Evolutionary conservation across 1,139 yeast species (phyloP).

Genomic region (Geotrichum restrictum): DNA sequence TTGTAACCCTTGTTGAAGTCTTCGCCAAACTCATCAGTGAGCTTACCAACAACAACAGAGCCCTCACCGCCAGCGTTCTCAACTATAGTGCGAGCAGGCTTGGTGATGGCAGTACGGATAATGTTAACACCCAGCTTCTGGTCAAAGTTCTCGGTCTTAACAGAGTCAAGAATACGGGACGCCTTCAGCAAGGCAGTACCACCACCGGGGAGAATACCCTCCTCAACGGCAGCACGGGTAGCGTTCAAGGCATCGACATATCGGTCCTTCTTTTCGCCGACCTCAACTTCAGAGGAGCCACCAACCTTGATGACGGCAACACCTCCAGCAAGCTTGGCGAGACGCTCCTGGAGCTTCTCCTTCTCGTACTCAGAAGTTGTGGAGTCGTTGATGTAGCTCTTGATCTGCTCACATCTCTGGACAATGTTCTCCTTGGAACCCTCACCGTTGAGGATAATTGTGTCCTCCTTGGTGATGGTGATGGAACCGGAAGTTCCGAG

Average conservation of each 20-base stretch:
- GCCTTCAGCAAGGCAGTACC: slow-evolving; percentile 99
- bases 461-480: slow-evolving; percentile 95
- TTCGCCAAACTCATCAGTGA: slow-evolving; percentile 72
- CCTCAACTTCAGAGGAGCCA: slow-evolving; percentile 97
- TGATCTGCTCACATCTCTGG: slow-evolving; percentile 94
- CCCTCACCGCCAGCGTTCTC: slow-evolving; percentile 99
- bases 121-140: slow-evolving; percentile 97
- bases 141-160: slow-evolving; percentile 88
- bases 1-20: slow-evolving; percentile 92
- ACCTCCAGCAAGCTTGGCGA: slow-evolving; percentile 98
- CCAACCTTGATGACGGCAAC: slow-evolving; percentile 98
- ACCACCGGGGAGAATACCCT: slow-evolving; percentile 99
- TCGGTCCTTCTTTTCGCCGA: slow-evolving; percentile 99
- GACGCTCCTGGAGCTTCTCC: slow-evolving; percentile 97
- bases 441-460: slow-evolving; percentile 92
- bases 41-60: slow-evolving; percentile 93
- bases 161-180: slow-evolving; percentile 69
- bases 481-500: slow-evolving; percentile 92
- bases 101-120: slow-evolving; percentile 90
- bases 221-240: slow-evolving; percentile 99
- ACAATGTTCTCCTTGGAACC: slow-evolving; percentile 85
- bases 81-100: slow-evolving; percentile 95
- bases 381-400: slow-evolving; percentile 67
- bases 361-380: slow-evolving; percentile 89
- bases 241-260: slow-evolving; percentile 99